Base-by-base conservation (phyloP, 2,329 filamentous ascomycete species). In the Periconia digitata region DNA sequence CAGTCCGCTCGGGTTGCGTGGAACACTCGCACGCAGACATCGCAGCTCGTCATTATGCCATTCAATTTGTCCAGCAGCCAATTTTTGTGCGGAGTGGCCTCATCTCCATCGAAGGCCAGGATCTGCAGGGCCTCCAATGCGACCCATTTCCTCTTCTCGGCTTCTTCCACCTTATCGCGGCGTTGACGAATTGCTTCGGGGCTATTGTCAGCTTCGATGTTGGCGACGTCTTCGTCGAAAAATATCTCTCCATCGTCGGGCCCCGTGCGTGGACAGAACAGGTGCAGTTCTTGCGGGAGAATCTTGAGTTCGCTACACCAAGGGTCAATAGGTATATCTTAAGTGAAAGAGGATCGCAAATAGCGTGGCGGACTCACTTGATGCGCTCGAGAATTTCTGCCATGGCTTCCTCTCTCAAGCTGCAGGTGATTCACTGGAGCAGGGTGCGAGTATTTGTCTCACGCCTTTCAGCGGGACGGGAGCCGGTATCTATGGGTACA, bases 1-100 rank as follows among this genome's bases (percentile, higher is more conserved):
- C 78, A 69, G 43, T 74, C 68, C 3, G 60, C 59, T 35, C 76
- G 63, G 7, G 70, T 69, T 41, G 74, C 72, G 57, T 80, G 75
- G 48, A 74, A 80, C 21, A 76, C 70, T 16, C 76, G 70, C 23
- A 79, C 71, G 58, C 77, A 80, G 53, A 79, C 71, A 50, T 79
- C 76, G 56, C 77, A 80, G 43, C 68, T 70, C 29, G 61, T 67
- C 59, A 80, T 71, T 51, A 77, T 72, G 13, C 54, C 54, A 39
- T 69, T 60, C 47, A 79, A 60, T n/a, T 70, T 60, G 8, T 62
- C 56, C 41, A 68, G 66, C 21, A 79, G 59, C 62, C 69, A 72
- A 44, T 70, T 60, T 44, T 75, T 71, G 50, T 74, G 74, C 36
- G 65, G 60, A 29, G 59, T 57, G n/a, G 76, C 77, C 47, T 78